Evolutionary conservation across 148 eudicot species (phyloP), one percentile per base, ranked within the genome.

Genomic region (Amaranthus hypochondriacus): DNA sequence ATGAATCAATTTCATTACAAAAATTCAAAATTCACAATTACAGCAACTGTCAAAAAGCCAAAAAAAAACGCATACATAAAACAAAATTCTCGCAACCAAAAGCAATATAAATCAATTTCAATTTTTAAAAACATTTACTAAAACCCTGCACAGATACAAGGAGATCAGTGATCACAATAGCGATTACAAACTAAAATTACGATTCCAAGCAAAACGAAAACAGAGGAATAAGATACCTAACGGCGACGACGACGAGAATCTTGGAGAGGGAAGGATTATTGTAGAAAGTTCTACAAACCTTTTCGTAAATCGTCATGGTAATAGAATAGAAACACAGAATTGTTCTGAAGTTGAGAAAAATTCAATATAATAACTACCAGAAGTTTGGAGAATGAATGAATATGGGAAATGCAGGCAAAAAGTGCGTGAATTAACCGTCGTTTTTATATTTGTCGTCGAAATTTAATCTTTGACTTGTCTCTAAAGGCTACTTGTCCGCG

Each of bases 181-280:
- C 39, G 9, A 4, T 62, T 62, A 3, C 49, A 42, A 43, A 62
- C 59, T 9, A 57, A 6, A 43, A 14, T 71, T 13, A 15, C 15
- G 3, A 71, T 43, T 6, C 10, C 10, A 8, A 18, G 43, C 44
- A 15, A 18, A 28, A 64, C 50, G 52, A 39, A 47, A 51, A 48
- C 5, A 49, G 64, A 65, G 65, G 76, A 69, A 7, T 5, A 13
- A 15, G 39, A 42, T 70, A 86, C 89, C 87, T 78, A 80, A 85
- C 80, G 75, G 86, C 76, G 77, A 85, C 87, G 56, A 88, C 87
- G 69, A 84, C 80, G 48, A 88, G 83, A 74, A 86, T 59, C 75
- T 83, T 86, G 59, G 86, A 78, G 50, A 83, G 62, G 46, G 81
- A 80, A 10, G 89, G 84, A 83, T 86, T 62, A 44, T 83, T 84